Base-by-base conservation (phyloP, 352 stramenopile genomes). In the Blastocystis sp. region DNA sequence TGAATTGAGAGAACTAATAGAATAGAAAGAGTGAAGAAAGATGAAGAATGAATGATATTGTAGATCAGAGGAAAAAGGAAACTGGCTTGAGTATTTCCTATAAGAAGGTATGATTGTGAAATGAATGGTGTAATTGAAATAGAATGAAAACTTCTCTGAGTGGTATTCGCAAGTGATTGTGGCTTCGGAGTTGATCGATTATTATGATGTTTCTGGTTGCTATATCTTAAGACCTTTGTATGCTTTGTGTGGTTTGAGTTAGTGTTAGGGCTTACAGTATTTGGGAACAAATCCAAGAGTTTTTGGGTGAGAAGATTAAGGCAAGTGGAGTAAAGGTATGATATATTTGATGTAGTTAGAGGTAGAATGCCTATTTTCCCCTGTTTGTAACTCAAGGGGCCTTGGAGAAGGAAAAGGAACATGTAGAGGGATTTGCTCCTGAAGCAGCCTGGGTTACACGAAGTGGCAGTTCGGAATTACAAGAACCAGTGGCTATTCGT, bases 191-290 rank as follows among this genome's bases (percentile, higher is more conserved):
- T 98, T 99, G 95, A 99, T 99, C 89, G 95, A 98, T 89, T 99
- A 99, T 90, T 98, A 98, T 90, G 95, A 98, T 89, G 97, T 99
- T 73, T 97, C 93, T 52, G 97, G 97, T 46, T 99, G 97, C 91
- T 99, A 99, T 91, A 98, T 99, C 86, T 89, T 99, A 75, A 95
- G 96, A 86, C 97, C 97, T n/a, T 95, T 93, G 93, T 88, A 73
- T 69, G 0, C 5, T 16, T 35, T 85, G 49, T 4, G 11, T 37
- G n/a, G n/a, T 14, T 5, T 0, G 21, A 56, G 14, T 86, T 11
- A 88, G 27, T 29, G n/a, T 21, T 94, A 86, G 94, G 91, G 97
- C 93, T 87, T 99, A 97, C 90, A 94, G 97, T 90, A 98, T 99
- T 89, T 99, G 97, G 97, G 97, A 99, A 90, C 88, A 92, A 29